phyloP scores from a whole-genome alignment of 2,329 filamentous ascomycete genomes.

The Conoideocrella luteorostrata region DNA sequence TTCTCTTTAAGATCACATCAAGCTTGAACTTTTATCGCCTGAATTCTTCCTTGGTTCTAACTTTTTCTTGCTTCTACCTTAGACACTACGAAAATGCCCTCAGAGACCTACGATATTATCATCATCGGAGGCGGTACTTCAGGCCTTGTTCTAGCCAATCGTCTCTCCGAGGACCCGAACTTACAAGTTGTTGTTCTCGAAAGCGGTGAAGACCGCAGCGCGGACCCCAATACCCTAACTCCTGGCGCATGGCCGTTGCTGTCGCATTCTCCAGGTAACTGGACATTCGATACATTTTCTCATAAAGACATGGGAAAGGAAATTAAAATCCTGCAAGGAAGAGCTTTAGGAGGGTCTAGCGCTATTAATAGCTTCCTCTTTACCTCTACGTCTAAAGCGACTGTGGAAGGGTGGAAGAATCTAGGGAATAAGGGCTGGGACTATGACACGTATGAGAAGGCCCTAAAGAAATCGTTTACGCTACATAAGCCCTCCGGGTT shows the following conservation, averaged over 20 bases:
- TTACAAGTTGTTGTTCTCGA: conserved; percentile 21
- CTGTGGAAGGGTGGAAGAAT: conserved; percentile 19
- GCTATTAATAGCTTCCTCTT: conserved; percentile 47
- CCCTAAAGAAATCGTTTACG: neutral
- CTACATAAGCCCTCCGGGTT: neutral
- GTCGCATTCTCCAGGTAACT: conserved; percentile 2
- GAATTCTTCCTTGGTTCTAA: too few species aligned
- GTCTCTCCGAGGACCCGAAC: conserved; percentile 18
- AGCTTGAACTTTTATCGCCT: too few species aligned
- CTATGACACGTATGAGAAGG: conserved; percentile 16
- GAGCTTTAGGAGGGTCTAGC: conserved; percentile 47
- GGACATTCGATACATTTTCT: conserved; percentile 17
- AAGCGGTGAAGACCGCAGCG: conserved; percentile 14
- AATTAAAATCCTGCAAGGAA: conserved; percentile 36
- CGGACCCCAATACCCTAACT: conserved; percentile 11
- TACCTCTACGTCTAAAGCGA: conserved; percentile 10
- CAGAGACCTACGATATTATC: conserved; percentile 16
- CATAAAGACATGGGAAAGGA: conserved; percentile 15
- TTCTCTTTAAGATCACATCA: too few species aligned
- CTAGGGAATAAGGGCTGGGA: conserved; percentile 22
- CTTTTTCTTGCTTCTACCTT: too few species aligned
- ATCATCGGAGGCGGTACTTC: conserved; percentile 21
- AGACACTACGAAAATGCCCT: conserved; percentile 26
- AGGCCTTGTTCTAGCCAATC: conserved; percentile 20
- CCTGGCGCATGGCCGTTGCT: conserved; percentile 7